Evolutionary conservation across 139 green algal genomes (phyloP).

Genomic region (Chlamydomonas sphaeroides): DNA sequence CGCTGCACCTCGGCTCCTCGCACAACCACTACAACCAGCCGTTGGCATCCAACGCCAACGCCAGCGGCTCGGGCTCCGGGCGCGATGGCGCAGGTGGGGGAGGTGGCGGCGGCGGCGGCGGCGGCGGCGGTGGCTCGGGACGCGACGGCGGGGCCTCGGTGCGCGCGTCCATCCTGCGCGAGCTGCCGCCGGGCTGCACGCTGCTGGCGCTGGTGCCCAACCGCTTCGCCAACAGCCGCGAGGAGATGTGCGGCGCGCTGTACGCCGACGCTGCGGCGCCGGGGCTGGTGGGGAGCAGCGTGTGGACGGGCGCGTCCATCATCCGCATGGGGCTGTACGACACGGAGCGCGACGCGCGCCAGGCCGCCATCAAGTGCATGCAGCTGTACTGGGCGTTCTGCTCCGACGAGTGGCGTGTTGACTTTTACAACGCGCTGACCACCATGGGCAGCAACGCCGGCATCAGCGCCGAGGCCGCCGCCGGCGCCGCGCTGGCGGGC

Average conservation of each 20-base stretch:
- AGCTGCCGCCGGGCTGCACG: slow-evolving; percentile 1
- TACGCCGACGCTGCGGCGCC: not conserved
- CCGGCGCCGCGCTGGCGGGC: too few relatives aligned
- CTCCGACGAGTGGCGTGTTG: slow-evolving; percentile 5
- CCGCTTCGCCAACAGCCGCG: slow-evolving; percentile 8
- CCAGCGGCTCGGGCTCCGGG: too few relatives aligned
- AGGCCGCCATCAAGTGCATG: slow-evolving; percentile 41
- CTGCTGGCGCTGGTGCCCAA: slow-evolving; percentile 5
- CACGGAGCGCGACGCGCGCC: slow-evolving; percentile 32
- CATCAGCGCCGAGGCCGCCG: not conserved
- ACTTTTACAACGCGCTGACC: slow-evolving; percentile 37
- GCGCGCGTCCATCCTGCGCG: slow-evolving; percentile 1
- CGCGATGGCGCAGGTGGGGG: too few relatives aligned
- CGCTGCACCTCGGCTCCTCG: not conserved
- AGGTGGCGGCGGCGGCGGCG: not conserved
- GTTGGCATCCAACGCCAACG: too few relatives aligned
- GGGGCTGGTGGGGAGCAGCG: not conserved
- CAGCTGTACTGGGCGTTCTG: slow-evolving; percentile 34
- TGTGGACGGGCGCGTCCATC: slow-evolving; percentile 19
- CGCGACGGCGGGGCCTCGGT: not conserved
- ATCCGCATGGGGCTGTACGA: slow-evolving; percentile 41
- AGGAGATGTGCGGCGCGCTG: slow-evolving; percentile 25
- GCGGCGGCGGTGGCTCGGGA: not conserved
- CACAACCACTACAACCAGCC: too few relatives aligned
- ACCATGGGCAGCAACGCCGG: not conserved